Evolutionary conservation across 1,139 yeast species (phyloP), one percentile per base, ranked within the genome.

Genomic region (Debaryomyces psychrophilus): DNA sequence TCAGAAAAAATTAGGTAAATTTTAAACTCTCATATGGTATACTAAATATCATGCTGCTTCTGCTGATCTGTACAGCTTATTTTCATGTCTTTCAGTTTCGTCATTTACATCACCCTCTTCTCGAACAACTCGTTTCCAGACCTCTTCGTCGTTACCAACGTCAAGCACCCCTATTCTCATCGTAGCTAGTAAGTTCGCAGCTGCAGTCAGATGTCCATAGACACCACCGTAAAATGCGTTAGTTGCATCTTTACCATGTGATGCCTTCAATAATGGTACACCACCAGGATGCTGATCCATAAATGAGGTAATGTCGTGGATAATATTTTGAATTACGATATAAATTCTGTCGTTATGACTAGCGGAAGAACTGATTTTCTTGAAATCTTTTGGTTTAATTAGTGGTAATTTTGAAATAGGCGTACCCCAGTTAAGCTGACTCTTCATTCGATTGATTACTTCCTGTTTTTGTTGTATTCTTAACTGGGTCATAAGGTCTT

Each of bases 241-340:
- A 2, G 89, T 83, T 1, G 90, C 90, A 60, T 85, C 90, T 54
- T 81, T 82, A 1, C 90, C 90, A 49, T 82, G 82, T 1, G 87
- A 79, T 0, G 87, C 81, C 49, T 71, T 72, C 26, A 85, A 72
- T 43, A 85, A 65, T 1, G 85, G 80, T 2, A 78, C 60, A 0
- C 90, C 90, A 40, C 90, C 90, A 0, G 90, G 90, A 56, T 85
- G 90, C 55, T 83, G 87, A 50, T 79, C 78, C 67, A 83, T 80
- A 56, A 84, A 84, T 1, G 90, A 89, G 1, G 89, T 82, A 4
- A 84, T 82, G 58, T 85, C 90, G 57, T 85, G 90, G 17, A 85
- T 85, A 22, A 85, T 83, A 36, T 86, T 71, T 48, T 69, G 77
- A 43, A 75, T 73, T 26, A 75, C 73, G 29, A 75, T 74, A 49